phyloP scores from a whole-genome alignment of 2,329 filamentous ascomycete species.

The Rugonectria rugulosa region DNA sequence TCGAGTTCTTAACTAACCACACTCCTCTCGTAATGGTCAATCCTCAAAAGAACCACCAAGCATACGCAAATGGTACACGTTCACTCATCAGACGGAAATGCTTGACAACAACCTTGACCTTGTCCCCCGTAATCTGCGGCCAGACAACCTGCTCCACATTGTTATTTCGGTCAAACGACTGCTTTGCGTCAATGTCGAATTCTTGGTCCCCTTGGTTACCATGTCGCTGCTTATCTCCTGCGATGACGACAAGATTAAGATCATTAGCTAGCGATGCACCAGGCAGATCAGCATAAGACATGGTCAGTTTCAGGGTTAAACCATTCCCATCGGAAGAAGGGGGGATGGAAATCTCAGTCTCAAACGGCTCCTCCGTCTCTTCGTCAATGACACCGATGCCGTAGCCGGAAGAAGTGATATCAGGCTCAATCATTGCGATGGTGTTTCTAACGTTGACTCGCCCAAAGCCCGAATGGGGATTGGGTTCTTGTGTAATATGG shows the following conservation, averaged over 20 bases:
- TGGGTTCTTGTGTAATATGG: background rate
- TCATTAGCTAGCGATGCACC: background rate
- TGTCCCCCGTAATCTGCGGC: background rate
- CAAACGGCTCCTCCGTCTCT: background rate
- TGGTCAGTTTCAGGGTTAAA: background rate
- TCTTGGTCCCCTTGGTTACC: background rate
- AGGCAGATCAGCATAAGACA: background rate
- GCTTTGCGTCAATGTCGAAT: background rate
- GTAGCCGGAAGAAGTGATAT: background rate
- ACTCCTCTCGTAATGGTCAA: too few relatives aligned
- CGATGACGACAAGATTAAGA: background rate
- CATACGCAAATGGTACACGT: background rate
- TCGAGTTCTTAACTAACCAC: too few relatives aligned
- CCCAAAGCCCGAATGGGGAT: background rate
- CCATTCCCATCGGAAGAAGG: too few relatives aligned
- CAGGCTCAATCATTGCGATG: background rate
- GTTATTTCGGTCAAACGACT: background rate
- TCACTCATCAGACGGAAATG: background rate
- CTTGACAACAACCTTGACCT: background rate
- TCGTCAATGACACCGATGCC: background rate
- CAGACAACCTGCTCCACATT: constrained; percentile 9
- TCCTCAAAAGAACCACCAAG: too few relatives aligned
- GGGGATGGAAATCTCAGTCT: background rate
- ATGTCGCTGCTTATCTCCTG: background rate
- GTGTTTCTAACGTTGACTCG: background rate